Evolutionary conservation across 768 basidiomycete species (phyloP), one percentile per base, ranked within the genome.

Genomic region (Lepiota venenata): DNA sequence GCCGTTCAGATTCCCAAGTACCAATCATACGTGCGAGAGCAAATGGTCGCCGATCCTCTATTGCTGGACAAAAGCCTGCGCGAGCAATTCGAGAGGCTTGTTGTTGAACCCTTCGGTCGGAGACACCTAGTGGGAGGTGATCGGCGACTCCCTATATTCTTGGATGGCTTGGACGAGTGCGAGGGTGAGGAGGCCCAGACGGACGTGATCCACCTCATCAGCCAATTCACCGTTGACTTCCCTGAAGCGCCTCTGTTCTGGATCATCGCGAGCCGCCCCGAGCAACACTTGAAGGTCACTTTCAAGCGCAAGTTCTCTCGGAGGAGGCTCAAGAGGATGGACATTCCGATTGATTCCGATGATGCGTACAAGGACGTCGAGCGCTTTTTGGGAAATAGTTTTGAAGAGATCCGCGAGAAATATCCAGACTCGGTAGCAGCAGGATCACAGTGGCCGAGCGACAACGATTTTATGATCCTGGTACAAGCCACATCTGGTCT

Each of bases 311-410:
- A 27, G 18, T 8, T 25, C 39, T 12, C 27, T 4, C 9, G 9
- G 35, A 11, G 20, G n/a, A 21, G 8, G 25, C 12, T 29, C 15
- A n/a, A 22, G 49, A 39, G n/a, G 15, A 40, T 50, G 15, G 39
- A 50, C 16, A 50, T 50, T 29, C 49, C 49, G 3, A 37, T 50
- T 3, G 49, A 50, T 35, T 50, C 49, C 22, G 38, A 50, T 29
- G 49, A 50, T 15, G 49, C 39, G 22, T 50, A 39, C 27, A 41
- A 25, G 25, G 49, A 50, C 10, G 49, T 50, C 27, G 49, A 50
- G 21, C 49, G 15, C 6, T 50, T 25, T 27, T 40, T 50, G 39
- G 38, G 38, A 41, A 20, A 18, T 27, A 40, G 41, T 12, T 50
- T 50, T n/a, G 22, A 39, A 10, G 22, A 14, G 15, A 50, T 50